These are phyloP conservation scores for Arabidopsis hybrid DNA, from an alignment of 441 rosid genomes.

Conservation along the genomic window DNA sequence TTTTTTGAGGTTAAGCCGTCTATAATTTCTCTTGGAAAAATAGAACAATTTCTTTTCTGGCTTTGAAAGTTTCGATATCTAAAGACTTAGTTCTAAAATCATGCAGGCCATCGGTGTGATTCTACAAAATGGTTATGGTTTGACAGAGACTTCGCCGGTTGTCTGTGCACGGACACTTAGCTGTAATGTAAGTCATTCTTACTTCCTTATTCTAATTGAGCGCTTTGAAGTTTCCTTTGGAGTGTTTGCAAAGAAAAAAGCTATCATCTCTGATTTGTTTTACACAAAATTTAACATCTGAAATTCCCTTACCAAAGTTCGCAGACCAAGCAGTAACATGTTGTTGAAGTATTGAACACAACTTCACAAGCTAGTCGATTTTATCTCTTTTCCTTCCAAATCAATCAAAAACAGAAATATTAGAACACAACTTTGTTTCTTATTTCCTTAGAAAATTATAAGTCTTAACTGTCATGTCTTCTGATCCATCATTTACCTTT, in stretches of 20 bases:
- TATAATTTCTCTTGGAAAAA: not conserved
- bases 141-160: slow-evolving; percentile 97
- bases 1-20: slow-evolving; percentile 81
- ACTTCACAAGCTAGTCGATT: not conserved
- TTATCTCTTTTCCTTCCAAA: not conserved
- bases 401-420: not conserved
- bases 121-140: slow-evolving; percentile 91
- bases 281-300: not conserved
- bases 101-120: slow-evolving; percentile 87
- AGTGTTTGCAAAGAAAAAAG: not conserved
- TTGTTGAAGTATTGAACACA: not conserved
- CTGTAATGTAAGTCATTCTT: slow-evolving; percentile 66
- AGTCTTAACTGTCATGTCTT: slow-evolving; percentile 4
- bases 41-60: not conserved
- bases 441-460: not conserved
- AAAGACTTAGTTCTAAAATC: slow-evolving; percentile 22
- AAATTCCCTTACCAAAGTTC: not conserved
- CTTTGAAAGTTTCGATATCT: slow-evolving; percentile 21
- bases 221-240: not conserved
- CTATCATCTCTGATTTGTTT: not conserved
- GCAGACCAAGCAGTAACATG: not conserved
- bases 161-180: slow-evolving; percentile 72
- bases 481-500: not conserved
- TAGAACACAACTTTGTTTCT: not conserved
- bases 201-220: not conserved